phyloP scores from a whole-genome alignment of 2,329 filamentous ascomycete species.

The Fusarium praegraminearum region DNA sequence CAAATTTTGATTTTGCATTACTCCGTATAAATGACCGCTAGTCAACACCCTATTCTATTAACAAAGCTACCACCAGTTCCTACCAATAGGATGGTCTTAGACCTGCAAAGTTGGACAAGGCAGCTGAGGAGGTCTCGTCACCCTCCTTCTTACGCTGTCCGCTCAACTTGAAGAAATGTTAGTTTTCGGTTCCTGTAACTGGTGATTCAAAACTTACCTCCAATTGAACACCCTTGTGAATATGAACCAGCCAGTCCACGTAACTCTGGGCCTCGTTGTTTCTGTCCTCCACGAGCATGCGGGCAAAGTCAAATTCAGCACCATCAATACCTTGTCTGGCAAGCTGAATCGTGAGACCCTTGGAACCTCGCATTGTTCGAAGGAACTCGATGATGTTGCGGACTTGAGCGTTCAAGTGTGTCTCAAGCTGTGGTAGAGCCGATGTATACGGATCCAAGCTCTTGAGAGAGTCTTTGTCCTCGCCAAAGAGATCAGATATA shows the following conservation, averaged over 20 bases:
- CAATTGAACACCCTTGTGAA: constrained; percentile 92
- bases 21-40: constrained; percentile 27
- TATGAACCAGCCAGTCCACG: constrained; percentile 96
- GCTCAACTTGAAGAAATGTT: constrained; percentile 62
- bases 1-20: constrained; percentile 34
- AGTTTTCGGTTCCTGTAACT: constrained; percentile 1
- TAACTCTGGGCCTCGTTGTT: constrained; percentile 99
- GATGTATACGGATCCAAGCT: constrained; percentile 84
- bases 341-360: constrained; percentile 88
- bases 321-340: constrained; percentile 94
- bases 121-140: constrained; percentile 58
- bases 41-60: constrained; percentile 28
- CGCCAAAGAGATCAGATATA: constrained; percentile 88
- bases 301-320: constrained; percentile 95
- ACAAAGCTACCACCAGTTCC: constrained; percentile 25
- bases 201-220: constrained; percentile 68
- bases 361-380: constrained; percentile 82
- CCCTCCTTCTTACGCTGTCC: constrained; percentile 80
- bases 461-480: constrained; percentile 75
- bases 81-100: constrained; percentile 72
- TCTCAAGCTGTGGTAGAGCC: constrained; percentile 84
- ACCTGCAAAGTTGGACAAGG: constrained; percentile 68
- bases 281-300: constrained; percentile 89
- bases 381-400: constrained; percentile 94
- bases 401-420: constrained; percentile 93